Base-by-base conservation (phyloP, 495 filamentous ascomycete species). In the Tricharina praecox region DNA sequence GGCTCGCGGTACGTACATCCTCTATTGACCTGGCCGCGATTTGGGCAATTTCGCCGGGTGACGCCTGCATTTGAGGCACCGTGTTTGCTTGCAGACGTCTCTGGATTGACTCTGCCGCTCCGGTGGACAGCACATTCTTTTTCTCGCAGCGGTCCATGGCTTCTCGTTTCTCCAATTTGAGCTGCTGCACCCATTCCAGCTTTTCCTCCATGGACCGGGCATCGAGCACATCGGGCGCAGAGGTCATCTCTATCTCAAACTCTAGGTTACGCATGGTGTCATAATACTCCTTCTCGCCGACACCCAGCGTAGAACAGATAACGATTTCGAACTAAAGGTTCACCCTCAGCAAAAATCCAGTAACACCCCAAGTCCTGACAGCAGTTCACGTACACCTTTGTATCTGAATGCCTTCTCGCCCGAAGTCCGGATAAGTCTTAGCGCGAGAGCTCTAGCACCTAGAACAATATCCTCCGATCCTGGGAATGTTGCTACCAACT, bases 251-350 rank as follows among this genome's bases (percentile, higher is more conserved):
- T 32, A 61, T 60, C n/a, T 51, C 48, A 23, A 52, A 38, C 10
- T 61, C 58, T 13, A 61, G 43, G 20, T 54, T 47, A 16, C 58
- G 58, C 58, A 61, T 57, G 21, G 53, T 51, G 4, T 40, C 43
- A 30, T 53, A 61, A 47, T 58, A 61, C 40, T 54, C 48, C 10
- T 45, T 48, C 45, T 61, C 58, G 33, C 32, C 50, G 18, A 43
- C 48, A 15, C 58, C 58, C 35, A 46, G 23, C 5, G 50, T 54
- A 7, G 58, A 52, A 35, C 45, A 47, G 38, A 61, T 53, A 33
- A 61, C 61, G 18, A 61, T 54, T 28, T 61, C 58, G 35, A 61
- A 58, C 58, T 61, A 52, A 13, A n/a, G n/a, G n/a, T n/a, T n/a
- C n/a, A n/a, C n/a, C n/a, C n/a, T n/a, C n/a, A n/a, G n/a, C n/a